Evolutionary conservation across 140 eudicot genomes (phyloP).

Genomic region (Oenanthe javanica): DNA sequence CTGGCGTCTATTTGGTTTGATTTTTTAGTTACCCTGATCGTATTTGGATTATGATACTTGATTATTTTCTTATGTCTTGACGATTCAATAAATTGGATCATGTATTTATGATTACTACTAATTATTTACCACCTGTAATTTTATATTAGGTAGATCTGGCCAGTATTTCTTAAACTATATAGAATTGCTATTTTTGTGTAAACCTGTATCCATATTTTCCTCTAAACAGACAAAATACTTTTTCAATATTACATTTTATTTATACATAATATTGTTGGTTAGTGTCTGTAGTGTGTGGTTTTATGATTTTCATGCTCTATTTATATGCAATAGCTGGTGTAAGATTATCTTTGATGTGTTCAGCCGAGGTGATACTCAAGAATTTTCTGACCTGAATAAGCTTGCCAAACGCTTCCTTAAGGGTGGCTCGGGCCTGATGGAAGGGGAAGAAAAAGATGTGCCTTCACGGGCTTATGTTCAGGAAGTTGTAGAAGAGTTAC

Average conservation of each 20-base stretch:
- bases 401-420: slow-evolving; percentile 81
- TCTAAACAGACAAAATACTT: background rate
- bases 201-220: background rate
- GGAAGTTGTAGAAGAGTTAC: slow-evolving; percentile 87
- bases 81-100: background rate
- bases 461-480: slow-evolving; percentile 89
- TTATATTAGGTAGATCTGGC: background rate
- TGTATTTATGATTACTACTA: background rate
- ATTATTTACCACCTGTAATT: background rate
- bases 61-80: background rate
- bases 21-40: background rate
- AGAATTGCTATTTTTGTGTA: background rate
- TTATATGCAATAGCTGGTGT: background rate
- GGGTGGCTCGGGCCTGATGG: slow-evolving; percentile 47
- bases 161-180: background rate
- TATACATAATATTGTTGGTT: background rate
- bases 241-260: background rate
- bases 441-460: slow-evolving; percentile 48
- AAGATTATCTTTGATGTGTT: slow-evolving; percentile 13
- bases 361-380: slow-evolving; percentile 98
- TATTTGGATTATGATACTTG: background rate
- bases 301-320: background rate
- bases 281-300: background rate
- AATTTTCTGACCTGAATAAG: slow-evolving; percentile 75
- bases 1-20: background rate